phyloP scores from a whole-genome alignment of 768 basidiomycete genomes.

The Auriscalpium microsporum region DNA sequence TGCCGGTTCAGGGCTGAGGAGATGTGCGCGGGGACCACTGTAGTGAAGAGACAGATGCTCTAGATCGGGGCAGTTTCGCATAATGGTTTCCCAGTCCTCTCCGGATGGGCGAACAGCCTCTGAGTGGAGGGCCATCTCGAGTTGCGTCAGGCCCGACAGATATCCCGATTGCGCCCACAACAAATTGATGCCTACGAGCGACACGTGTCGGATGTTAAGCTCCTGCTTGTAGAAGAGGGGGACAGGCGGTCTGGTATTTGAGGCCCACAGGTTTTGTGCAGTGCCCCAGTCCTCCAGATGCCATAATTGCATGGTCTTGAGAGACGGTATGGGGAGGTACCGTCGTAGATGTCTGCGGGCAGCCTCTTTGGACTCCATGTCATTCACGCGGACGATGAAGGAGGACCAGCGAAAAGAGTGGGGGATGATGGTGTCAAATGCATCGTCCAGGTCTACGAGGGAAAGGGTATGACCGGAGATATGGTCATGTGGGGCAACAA shows the following conservation, averaged over 20 bases:
- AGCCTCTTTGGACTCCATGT: slow-evolving; percentile 46
- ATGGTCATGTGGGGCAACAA: slow-evolving; percentile 41
- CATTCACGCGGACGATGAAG: slow-evolving; percentile 52
- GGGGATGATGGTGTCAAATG: slow-evolving; percentile 28
- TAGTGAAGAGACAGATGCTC: slow-evolving; percentile 45
- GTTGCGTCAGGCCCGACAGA: slow-evolving; percentile 37
- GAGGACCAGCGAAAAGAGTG: slow-evolving; percentile 47
- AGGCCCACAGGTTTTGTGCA: slow-evolving; percentile 41
- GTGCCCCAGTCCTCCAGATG: slow-evolving; percentile 53
- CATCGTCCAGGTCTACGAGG: slow-evolving; percentile 36
- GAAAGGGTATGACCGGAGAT: slow-evolving; percentile 44
- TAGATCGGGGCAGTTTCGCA: slow-evolving; percentile 40
- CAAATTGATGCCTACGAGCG: slow-evolving; percentile 58
- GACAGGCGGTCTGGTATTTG: slow-evolving; percentile 52
- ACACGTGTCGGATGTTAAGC: slow-evolving; percentile 45
- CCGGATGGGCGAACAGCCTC: slow-evolving; percentile 51
- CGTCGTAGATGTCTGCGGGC: slow-evolving; percentile 42
- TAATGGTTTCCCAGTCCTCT: slow-evolving; percentile 44
- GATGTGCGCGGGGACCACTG: slow-evolving; percentile 39
- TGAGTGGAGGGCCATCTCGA: slow-evolving; percentile 54
- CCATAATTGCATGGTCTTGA: slow-evolving; percentile 55
- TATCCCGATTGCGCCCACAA: slow-evolving; percentile 47
- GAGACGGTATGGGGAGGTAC: slow-evolving; percentile 45
- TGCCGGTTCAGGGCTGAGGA: slow-evolving; percentile 25
- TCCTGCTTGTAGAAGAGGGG: slow-evolving; percentile 45